Evolutionary conservation across 805 yeast species (phyloP), one percentile per base, ranked within the genome.

Genomic region (Nakazawaea laoshanensis): DNA sequence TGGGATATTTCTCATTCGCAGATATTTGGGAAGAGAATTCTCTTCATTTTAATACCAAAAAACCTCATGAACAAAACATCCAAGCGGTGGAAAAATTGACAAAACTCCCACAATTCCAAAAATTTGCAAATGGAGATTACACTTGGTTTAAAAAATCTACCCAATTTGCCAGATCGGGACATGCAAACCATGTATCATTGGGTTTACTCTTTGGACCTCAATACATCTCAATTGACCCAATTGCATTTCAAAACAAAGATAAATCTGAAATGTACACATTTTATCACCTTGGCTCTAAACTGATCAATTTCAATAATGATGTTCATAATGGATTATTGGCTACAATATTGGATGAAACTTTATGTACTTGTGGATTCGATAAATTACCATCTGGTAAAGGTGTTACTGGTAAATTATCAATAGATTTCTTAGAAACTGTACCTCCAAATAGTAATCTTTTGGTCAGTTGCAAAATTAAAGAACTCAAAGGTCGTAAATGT

Each of bases 321-420:
- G 70, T 89, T 13, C 95, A 86, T 50, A 80, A 82, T 45, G 96
- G 96, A 3, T 64, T 88, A 3, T 55, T 84, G 4, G 69, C 94
- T 2, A 77, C 94, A 2, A 52, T 89, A 10, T 40, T 89, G 33
- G 97, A 89, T 55, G 96, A 88, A 50, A 79, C 81, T 0, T 58
- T 89, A 19, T 85, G 95, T 47, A 65, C 75, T 27, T 82, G 94
- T 47, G 97, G 96, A 11, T 89, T 87, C 50, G 75, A 85, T 3
- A 59, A 68, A 18, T 61, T 89, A 9, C 97, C 97, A 1, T 74
- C 77, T 37, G 70, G 75, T 36, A 65, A 80, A 32, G 98, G 97
- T 10, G 95, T 92, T 16, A 89, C 98, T 1, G 98, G 95, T 0
- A 68, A 65, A 32, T 60, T 89, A 27, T 56, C 68, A 3, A 62